Conservation (phyloP, 129 eudicot species). For the Artemisia tridentata region DNA sequence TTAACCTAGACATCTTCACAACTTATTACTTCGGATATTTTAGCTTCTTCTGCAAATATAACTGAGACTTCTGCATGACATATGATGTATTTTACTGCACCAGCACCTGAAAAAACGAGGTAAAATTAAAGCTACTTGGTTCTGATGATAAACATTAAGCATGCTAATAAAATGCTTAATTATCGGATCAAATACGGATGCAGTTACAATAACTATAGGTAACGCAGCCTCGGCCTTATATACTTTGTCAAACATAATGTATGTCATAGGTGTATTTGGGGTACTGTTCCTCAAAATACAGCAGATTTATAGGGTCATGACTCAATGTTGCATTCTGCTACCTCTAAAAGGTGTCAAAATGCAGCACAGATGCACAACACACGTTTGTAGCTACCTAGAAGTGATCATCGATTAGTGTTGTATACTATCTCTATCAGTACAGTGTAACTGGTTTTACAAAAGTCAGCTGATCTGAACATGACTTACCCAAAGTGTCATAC, state of each 20-base stretch:
- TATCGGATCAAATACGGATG: background rate
- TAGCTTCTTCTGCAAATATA: slow-evolving; percentile 64
- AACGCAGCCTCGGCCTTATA: background rate
- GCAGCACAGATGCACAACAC: background rate
- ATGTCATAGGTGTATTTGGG: background rate
- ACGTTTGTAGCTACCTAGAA: background rate
- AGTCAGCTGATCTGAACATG: background rate
- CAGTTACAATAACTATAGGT: background rate
- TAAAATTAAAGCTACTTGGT: background rate
- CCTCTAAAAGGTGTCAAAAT: background rate
- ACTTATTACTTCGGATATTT: slow-evolving; percentile 67
- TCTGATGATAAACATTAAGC: slow-evolving; percentile 1
- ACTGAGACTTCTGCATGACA: slow-evolving; percentile 83
- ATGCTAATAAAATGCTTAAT: background rate
- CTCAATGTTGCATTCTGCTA: background rate
- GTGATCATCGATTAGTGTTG: too few species aligned
- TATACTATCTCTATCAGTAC: too few species aligned
- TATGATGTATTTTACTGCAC: slow-evolving; percentile 80
- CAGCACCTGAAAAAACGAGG: slow-evolving; percentile 57
- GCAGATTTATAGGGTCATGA: too few species aligned
- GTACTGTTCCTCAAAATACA: background rate
- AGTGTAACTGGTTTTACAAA: background rate
- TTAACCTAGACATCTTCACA: background rate
- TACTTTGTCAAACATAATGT: background rate
- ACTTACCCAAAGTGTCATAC: slow-evolving; percentile 80